Evolutionary conservation across 1,284 basidiomycete species (phyloP).

Genomic region (Ustilago cynodontis): DNA sequence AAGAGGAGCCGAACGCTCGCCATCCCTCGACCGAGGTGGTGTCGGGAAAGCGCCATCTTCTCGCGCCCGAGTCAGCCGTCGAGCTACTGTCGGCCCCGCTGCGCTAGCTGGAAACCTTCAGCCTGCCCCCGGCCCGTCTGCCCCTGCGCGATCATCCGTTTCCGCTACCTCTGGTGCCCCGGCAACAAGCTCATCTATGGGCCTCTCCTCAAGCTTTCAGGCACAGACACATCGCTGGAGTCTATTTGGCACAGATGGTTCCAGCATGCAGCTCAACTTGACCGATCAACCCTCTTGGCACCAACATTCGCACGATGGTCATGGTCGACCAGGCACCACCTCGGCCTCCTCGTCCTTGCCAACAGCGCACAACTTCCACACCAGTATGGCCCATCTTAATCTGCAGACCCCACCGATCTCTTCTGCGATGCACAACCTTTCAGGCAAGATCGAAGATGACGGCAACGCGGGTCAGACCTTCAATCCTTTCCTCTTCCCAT

Average conservation of each 20-base stretch:
- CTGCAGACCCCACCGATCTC: constrained; percentile 44
- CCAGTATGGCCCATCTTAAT: constrained; percentile 55
- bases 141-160: constrained; percentile 11
- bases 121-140: constrained; percentile 5
- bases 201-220: constrained; percentile 41
- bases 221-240: constrained; percentile 47
- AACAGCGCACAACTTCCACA: constrained; percentile 44
- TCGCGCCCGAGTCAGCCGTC: constrained; percentile 39
- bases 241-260: constrained; percentile 39
- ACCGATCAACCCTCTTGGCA: constrained; percentile 26
- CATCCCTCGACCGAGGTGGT: constrained; percentile 49
- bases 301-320: constrained; percentile 1
- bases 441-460: constrained; percentile 20
- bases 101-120: constrained; percentile 35
- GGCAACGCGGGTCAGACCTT: constrained; percentile 25
- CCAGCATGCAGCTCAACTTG: constrained; percentile 39
- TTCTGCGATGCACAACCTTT: neutral
- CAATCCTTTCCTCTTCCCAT: constrained; percentile 52
- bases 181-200: constrained; percentile 14
- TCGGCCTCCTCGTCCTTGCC: constrained; percentile 45
- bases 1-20: constrained; percentile 46
- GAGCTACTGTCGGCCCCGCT: constrained; percentile 55
- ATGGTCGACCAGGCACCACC: constrained; percentile 17
- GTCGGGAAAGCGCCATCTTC: constrained; percentile 55
- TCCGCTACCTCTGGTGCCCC: constrained; percentile 9